These are phyloP conservation scores for Saccharomycopsis capsularis DNA, from an alignment of 805 yeast genomes.

Conservation along the genomic window DNA sequence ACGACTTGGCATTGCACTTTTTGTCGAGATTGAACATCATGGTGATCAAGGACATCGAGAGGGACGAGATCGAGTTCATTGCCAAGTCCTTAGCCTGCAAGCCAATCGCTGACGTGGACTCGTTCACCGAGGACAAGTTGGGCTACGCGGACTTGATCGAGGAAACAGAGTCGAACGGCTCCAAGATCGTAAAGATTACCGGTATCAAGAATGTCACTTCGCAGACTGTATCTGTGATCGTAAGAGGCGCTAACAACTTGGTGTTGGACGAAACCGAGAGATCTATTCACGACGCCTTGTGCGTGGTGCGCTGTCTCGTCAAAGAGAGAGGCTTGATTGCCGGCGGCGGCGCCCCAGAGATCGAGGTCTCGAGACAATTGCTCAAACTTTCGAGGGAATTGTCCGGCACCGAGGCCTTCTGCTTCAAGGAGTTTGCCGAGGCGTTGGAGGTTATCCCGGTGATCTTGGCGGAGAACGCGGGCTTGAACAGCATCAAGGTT, in stretches of 20 bases:
- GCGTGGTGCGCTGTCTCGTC: constrained; percentile 79
- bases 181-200: constrained; percentile 81
- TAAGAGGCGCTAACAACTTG: constrained; percentile 90
- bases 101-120: constrained; percentile 92
- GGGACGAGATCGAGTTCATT: constrained; percentile 93
- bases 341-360: constrained; percentile 98
- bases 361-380: constrained; percentile 74
- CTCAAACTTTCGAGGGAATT: constrained; percentile 63
- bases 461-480: constrained; percentile 92
- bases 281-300: constrained; percentile 93
- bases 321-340: constrained; percentile 83
- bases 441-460: constrained; percentile 92
- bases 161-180: constrained; percentile 83
- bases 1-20: constrained; percentile 91
- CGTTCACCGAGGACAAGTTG: constrained; percentile 86
- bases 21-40: constrained; percentile 85
- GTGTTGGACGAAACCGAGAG: constrained; percentile 95
- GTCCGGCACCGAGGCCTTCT: constrained; percentile 83
- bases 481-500: constrained; percentile 82
- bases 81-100: constrained; percentile 79
- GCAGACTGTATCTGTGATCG: constrained; percentile 70
- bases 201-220: constrained; percentile 57
- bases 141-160: constrained; percentile 91
- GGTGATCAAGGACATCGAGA: constrained; percentile 91
- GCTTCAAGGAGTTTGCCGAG: constrained; percentile 86